Evolutionary conservation across 2,329 filamentous ascomycete species (phyloP), one percentile per base, ranked within the genome.

Genomic region (Pseudocercospora macadamiae): DNA sequence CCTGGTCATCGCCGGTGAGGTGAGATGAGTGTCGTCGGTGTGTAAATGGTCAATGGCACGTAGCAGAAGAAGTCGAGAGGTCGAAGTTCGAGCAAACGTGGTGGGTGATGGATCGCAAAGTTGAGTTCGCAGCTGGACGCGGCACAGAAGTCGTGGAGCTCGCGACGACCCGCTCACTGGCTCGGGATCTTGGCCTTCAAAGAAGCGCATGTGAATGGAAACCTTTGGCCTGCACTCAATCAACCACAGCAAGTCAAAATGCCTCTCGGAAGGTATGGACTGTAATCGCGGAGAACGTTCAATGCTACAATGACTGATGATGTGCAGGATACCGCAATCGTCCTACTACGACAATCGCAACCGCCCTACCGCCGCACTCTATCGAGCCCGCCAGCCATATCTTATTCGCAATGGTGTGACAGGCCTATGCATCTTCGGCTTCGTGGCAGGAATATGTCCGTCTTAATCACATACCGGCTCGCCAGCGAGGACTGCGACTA

Each of bases 311-410:
- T n/a, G n/a, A n/a, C n/a, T n/a, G n/a, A n/a, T n/a, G 55, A 19
- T 9, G 2, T 34, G 3, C 16, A 65, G 61, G 53, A 78, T 86
- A 71, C 87, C 87, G 51, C 79, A 80, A 71, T 89, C 88, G 28
- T 92, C 91, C 65, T 99, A 99, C 83, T 99, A 97, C 82, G 90
- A 96, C 78, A 87, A 88, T 73, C 84, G 89, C 71, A 90, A 90
- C 79, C 88, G 89, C 65, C 92, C 96, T 76, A 90, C 90, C 61
- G 88, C 92, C 49, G 90, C 96, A 56, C 87, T 99, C 65, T 88
- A 97, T 74, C 90, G 95, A 72, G 93, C 95, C 56, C 88, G 96
- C 69, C 87, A 91, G 68, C 95, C 95, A 51, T 99, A 96, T 75
- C 83, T 99, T 37, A 79, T 97, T 76, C 96, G 90, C 80, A 99